These are phyloP conservation scores for Astrephomene gubernaculifera DNA, from an alignment of 139 green algal species.

Conservation along the genomic window DNA sequence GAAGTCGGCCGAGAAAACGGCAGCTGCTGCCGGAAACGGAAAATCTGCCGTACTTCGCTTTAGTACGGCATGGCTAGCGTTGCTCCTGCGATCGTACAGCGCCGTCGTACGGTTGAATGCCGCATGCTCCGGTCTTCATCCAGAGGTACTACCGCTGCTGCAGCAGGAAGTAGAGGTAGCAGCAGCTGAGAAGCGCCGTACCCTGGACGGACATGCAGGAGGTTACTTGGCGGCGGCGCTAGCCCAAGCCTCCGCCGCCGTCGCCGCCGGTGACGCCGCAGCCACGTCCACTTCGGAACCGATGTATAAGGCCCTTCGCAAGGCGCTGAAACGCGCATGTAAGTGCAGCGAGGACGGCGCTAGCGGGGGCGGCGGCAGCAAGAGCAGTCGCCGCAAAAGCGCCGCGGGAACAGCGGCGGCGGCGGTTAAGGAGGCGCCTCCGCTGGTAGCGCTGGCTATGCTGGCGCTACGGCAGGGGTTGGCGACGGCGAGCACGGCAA, in stretches of 20 bases:
- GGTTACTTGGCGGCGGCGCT: slow-evolving; percentile 9
- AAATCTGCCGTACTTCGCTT: background rate
- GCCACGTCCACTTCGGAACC: background rate
- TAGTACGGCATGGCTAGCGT: background rate
- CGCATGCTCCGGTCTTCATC: slow-evolving; percentile 6
- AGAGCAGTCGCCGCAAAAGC: no score
- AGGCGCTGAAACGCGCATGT: slow-evolving; percentile 26
- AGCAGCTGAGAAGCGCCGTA: no score
- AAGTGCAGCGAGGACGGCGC: no score
- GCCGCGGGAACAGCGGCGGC: no score
- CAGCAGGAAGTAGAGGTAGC: background rate
- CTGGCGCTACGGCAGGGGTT: background rate
- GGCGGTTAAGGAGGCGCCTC: no score
- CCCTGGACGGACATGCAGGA: background rate
- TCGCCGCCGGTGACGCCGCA: background rate
- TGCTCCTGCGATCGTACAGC: slow-evolving; percentile 27
- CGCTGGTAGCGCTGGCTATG: background rate
- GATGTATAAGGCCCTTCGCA: background rate
- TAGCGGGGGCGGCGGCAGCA: background rate
- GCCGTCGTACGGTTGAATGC: background rate
- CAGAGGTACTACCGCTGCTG: background rate
- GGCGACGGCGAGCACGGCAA: background rate
- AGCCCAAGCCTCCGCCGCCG: background rate
- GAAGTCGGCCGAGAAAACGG: no score
- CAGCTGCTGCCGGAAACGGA: background rate